Base-by-base conservation (phyloP, 1,284 basidiomycete genomes). In the Melampsora americana region DNA sequence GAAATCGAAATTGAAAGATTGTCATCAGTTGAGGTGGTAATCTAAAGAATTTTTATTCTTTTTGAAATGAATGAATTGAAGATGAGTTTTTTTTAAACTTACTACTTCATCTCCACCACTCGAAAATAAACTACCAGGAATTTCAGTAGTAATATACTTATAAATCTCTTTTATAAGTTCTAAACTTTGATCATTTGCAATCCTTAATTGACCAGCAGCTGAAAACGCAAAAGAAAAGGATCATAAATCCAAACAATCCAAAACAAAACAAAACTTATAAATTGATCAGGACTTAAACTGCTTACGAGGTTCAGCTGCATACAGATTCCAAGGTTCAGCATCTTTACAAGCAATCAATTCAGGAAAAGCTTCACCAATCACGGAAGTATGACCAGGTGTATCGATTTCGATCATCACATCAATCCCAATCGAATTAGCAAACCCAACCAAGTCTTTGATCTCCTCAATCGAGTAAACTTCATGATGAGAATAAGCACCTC, bases 81-180 rank as follows among this genome's bases (percentile, higher is more conserved):
- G 3, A 4, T 3, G 35, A 35, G 9, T 35, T 35, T 3, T 2
- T 4, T 75, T n/a, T 75, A 39, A 9, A 84, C 83, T 81, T 91
- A 93, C 83, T 78, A 93, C 82, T 83, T 94, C 92, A 81, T 94
- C 92, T 0, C 92, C 92, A 1, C 92, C 92, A 0, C 90, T 90
- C 78, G 88, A 88, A 81, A 94, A 88, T 77, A 90, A 85, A 30
- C 82, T 85, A 20, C 88, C 87, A 0, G 87, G 86, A 78, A 90
- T 86, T 48, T 87, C 82, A 23, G 83, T 80, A 0, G 86, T 82
- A 0, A 84, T 81, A 0, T 83, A 71, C 66, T 79, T 78, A 78
- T 89, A 85, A 39, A 90, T 80, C 11, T 82, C 81, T 6, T 83
- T 80, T 11, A 86, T 86, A 79, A 87, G 89, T 12, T 84, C 82